Evolutionary conservation across 495 filamentous ascomycete genomes (phyloP).

Genomic region (Trichoderma virens): DNA sequence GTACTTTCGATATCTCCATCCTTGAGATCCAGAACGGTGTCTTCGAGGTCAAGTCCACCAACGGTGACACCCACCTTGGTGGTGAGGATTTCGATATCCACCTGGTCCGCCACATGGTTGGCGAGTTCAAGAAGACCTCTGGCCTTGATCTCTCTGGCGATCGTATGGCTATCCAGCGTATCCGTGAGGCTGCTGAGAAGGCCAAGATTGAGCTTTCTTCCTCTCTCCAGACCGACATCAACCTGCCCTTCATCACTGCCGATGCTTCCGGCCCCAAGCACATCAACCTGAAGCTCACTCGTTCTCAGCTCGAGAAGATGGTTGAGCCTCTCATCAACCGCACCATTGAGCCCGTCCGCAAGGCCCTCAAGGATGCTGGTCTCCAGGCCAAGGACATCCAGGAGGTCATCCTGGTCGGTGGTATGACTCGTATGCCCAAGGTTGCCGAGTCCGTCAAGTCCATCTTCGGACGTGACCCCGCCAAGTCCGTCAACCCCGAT

Average conservation of each 20-base stretch:
- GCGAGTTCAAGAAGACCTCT: slow-evolving; percentile 93
- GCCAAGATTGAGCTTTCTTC: slow-evolving; percentile 99
- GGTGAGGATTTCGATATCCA: slow-evolving; percentile 98
- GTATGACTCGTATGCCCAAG: slow-evolving; percentile 99
- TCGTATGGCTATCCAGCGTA: slow-evolving; percentile 98
- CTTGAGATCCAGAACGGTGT: slow-evolving; percentile 97
- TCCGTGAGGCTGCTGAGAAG: slow-evolving; percentile 99
- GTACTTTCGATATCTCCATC: slow-evolving; percentile 97
- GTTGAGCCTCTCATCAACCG: slow-evolving; percentile 84
- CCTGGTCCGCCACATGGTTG: slow-evolving; percentile 89
- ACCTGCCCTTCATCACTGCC: slow-evolving; percentile 97
- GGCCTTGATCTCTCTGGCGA: slow-evolving; percentile 85
- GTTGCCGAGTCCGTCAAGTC: slow-evolving; percentile 94
- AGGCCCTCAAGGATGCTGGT: slow-evolving; percentile 95
- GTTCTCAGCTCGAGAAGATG: slow-evolving; percentile 84
- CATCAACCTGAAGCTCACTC: slow-evolving; percentile 92
- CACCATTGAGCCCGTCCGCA: slow-evolving; percentile 88
- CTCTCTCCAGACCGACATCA: slow-evolving; percentile 94
- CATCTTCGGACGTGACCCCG: slow-evolving; percentile 95
- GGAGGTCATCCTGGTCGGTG: slow-evolving; percentile 97
- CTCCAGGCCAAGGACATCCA: slow-evolving; percentile 94
- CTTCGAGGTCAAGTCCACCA: slow-evolving; percentile 98
- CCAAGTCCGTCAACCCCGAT: slow-evolving; percentile 98
- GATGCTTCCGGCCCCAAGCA: slow-evolving; percentile 92
- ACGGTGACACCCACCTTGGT: slow-evolving; percentile 95